Evolutionary conservation across 208 protist species (phyloP).

Genomic region (Giardia duodenalis): DNA sequence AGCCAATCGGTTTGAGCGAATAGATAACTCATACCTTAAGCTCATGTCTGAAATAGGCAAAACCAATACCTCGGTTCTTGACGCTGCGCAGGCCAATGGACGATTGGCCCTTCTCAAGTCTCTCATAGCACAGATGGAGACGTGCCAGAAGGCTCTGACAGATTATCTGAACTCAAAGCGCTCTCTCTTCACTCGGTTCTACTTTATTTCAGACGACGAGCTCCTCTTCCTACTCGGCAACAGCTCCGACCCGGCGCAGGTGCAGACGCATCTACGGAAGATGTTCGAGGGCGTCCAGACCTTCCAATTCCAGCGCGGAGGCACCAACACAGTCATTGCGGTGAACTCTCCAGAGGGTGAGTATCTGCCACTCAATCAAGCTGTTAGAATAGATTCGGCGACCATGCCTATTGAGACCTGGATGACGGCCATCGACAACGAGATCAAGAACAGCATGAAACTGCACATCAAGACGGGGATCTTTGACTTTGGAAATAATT

Average conservation of each 20-base stretch:
- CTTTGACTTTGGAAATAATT: slow-evolving; percentile 62
- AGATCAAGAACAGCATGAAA: slow-evolving; percentile 73
- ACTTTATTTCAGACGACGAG: slow-evolving; percentile 96
- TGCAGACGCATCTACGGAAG: slow-evolving; percentile 94
- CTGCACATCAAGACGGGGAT: slow-evolving; percentile 81
- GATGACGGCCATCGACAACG: slow-evolving; percentile 77
- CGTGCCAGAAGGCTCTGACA: slow-evolving; percentile 86
- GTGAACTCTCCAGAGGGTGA: slow-evolving; percentile 86
- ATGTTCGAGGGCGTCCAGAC: slow-evolving; percentile 85
- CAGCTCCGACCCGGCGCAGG: slow-evolving; percentile 65
- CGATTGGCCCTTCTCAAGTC: slow-evolving; percentile 71
- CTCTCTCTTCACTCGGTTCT: slow-evolving; percentile 88
- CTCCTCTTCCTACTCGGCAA: slow-evolving; percentile 84
- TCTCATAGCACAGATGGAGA: slow-evolving; percentile 74
- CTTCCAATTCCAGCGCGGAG: slow-evolving; percentile 67
- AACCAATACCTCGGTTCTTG: slow-evolving; percentile 54
- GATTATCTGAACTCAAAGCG: slow-evolving; percentile 93
- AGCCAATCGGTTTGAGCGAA: slow-evolving; percentile 65
- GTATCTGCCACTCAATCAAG: slow-evolving; percentile 64
- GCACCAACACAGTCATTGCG: slow-evolving; percentile 68
- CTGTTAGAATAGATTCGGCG: slow-evolving; percentile 60
- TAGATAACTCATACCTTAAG: slow-evolving; percentile 65
- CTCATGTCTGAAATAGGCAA: slow-evolving; percentile 48
- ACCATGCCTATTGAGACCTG: slow-evolving; percentile 78
- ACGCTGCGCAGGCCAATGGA: slow-evolving; percentile 66